These are phyloP conservation scores for Termitomyces sp. DNA, from an alignment of 768 basidiomycete genomes.

Conservation along the genomic window DNA sequence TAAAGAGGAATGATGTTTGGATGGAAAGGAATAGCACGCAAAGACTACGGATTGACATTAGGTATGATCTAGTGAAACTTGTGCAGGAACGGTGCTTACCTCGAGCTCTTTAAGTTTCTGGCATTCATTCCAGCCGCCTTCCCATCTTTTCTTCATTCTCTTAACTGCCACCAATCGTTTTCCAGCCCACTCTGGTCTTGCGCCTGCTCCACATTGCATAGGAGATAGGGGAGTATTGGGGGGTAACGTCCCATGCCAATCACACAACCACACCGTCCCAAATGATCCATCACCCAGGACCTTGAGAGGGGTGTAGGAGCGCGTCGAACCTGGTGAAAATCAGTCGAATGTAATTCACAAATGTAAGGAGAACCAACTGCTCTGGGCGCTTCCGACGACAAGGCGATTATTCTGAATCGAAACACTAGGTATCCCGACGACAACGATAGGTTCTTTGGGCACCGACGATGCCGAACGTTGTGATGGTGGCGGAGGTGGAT, in stretches of 20 bases:
- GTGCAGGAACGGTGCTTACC: slow-evolving; percentile 39
- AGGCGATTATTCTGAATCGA: slow-evolving; percentile 65
- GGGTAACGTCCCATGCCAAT: slow-evolving; percentile 96
- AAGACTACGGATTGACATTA: slow-evolving; percentile 53
- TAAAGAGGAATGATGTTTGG: slow-evolving; percentile 98
- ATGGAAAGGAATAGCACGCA: slow-evolving; percentile 91
- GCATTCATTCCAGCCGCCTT: slow-evolving; percentile 98
- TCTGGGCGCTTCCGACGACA: slow-evolving; percentile 66
- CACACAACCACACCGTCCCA: slow-evolving; percentile 97
- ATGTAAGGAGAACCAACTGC: slow-evolving; percentile 44
- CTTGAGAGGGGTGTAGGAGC: slow-evolving; percentile 93
- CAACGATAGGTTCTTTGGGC: slow-evolving; percentile 57
- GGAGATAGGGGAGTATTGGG: slow-evolving; percentile 87
- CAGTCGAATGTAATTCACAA: slow-evolving; percentile 6
- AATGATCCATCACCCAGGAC: slow-evolving; percentile 97
- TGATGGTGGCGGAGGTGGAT: slow-evolving; percentile 20
- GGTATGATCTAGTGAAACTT: slow-evolving; percentile 7
- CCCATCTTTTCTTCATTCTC: slow-evolving; percentile 97
- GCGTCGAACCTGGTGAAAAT: slow-evolving; percentile 58
- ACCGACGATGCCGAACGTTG: slow-evolving; percentile 24
- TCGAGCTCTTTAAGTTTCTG: slow-evolving; percentile 92
- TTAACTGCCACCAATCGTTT: slow-evolving; percentile 96
- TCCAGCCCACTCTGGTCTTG: slow-evolving; percentile 89
- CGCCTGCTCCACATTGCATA: slow-evolving; percentile 93
- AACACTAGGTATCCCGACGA: slow-evolving; percentile 74